Evolutionary conservation across 75 land plant species (phyloP).

Genomic region (Larix kaempferi): DNA sequence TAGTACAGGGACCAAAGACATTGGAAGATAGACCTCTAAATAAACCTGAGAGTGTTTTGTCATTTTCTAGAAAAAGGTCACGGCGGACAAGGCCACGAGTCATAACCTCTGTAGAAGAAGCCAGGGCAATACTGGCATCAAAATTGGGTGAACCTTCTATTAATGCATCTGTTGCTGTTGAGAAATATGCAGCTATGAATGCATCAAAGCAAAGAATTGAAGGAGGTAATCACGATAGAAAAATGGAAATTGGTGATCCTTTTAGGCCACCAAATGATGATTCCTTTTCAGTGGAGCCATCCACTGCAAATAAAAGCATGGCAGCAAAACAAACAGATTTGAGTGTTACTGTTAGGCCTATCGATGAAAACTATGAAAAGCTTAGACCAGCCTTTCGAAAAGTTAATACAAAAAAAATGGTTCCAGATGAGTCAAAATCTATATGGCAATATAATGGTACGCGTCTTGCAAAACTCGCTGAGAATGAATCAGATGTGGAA

Average conservation of each 20-base stretch:
- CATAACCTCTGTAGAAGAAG: constrained; percentile 70
- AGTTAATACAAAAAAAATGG: not conserved
- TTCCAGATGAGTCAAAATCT: not conserved
- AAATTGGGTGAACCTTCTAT: constrained; percentile 18
- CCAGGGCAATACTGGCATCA: constrained; percentile 52
- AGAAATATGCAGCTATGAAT: not conserved
- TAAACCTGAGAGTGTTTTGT: constrained; percentile 5
- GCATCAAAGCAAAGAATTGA: not conserved
- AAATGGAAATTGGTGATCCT: not conserved
- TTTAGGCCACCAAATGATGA: not conserved
- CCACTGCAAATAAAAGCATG: not conserved
- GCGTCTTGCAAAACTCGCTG: not conserved
- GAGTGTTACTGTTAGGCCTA: not conserved
- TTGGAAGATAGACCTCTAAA: not conserved
- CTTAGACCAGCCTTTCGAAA: constrained; percentile 7
- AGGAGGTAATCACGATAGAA: not conserved
- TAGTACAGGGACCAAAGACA: not conserved
- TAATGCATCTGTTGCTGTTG: not conserved
- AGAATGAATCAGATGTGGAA: not conserved
- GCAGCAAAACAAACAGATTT: not conserved
- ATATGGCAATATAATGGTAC: not conserved
- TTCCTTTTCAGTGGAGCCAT: not conserved
- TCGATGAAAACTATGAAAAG: constrained; percentile 1
- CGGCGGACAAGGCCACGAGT: constrained; percentile 28
- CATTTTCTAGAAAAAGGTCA: constrained; percentile 6